Percentiles rank a stretch among this genome's conserved stretches.
These are phyloP conservation scores for Prototheca wickerhamii DNA, from an alignment of 163 green algal genomes.

Conservation along the genomic window DNA sequence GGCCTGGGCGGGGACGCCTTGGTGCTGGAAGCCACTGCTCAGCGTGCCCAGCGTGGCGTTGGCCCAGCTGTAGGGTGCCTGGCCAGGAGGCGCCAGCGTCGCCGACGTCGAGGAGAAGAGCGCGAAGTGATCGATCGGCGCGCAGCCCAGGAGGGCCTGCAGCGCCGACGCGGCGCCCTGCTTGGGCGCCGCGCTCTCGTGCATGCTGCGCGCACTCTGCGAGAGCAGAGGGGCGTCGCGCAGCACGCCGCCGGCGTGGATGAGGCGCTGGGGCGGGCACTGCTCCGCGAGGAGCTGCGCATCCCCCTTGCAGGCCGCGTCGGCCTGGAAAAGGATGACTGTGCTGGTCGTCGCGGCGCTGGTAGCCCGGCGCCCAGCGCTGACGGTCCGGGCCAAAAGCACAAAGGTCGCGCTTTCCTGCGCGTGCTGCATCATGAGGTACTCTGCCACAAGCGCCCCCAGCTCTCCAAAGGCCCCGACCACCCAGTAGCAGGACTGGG, in stretches of 20 bases:
- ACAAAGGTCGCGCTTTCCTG: too few species aligned
- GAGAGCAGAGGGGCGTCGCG: conserved; percentile 30
- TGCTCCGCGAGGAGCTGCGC: neutral
- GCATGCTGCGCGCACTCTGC: conserved; percentile 20
- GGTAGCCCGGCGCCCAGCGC: too few species aligned
- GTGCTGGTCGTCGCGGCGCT: neutral
- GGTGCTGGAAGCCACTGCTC: conserved; percentile 1
- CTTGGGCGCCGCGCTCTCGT: conserved; percentile 47
- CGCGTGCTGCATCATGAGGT: too few species aligned
- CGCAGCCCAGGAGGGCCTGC: neutral
- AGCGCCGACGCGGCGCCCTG: conserved; percentile 12
- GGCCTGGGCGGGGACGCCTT: conserved; percentile 28
- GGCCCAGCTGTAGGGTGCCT: conserved; percentile 78
- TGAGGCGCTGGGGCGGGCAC: conserved; percentile 16
- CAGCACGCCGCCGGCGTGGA: conserved; percentile 40
- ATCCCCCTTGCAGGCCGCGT: neutral
- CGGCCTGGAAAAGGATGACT: neutral
- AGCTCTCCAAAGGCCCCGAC: too few species aligned
- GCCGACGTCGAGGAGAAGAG: conserved; percentile 33
- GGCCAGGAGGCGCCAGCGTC: conserved; percentile 44
- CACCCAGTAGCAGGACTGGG: too few species aligned
- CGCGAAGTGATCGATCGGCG: conserved; percentile 16
- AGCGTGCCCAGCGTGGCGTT: conserved; percentile 56
- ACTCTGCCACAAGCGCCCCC: too few species aligned
- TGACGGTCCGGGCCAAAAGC: too few species aligned